A percentile compares a stretch with the other conserved stretches of the same genome.
These are phyloP conservation scores for Vitis hybrid DNA, from an alignment of 177 flowering plant species.

Conservation along the genomic window DNA sequence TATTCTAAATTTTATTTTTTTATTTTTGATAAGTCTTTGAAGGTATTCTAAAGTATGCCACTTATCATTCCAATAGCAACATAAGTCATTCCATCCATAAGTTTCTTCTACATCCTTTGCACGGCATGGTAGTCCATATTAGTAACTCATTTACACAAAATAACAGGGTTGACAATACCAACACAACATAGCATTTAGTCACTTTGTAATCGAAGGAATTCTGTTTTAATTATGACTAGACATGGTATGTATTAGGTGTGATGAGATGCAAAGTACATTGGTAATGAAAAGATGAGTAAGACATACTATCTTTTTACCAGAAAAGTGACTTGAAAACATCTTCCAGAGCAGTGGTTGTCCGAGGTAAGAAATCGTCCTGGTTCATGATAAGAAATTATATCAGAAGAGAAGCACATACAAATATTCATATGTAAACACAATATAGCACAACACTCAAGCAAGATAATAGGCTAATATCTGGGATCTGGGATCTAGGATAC, in stretches of 20 bases:
- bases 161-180: background rate
- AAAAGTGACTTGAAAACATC: constrained; percentile 61
- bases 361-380: constrained; percentile 80
- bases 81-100: background rate
- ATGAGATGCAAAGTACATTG: background rate
- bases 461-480: background rate
- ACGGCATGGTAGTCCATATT: background rate
- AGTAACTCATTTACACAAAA: background rate
- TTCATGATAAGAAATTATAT: constrained; percentile 15
- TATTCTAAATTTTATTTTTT: background rate
- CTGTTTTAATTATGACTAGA: background rate
- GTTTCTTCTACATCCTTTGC: background rate
- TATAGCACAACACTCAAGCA: background rate
- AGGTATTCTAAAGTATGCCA: background rate
- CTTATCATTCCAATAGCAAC: background rate
- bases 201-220: no score
- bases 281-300: constrained; percentile 17
- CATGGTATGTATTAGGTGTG: background rate
- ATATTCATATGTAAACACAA: background rate
- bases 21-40: background rate
- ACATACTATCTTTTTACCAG: constrained; percentile 51
- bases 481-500: background rate
- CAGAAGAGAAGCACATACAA: constrained; percentile 6
- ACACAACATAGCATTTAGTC: no score
- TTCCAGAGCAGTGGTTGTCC: constrained; percentile 61